Base-by-base conservation (phyloP, 2,329 filamentous ascomycete genomes). In the Dactylonectria estremocensis region DNA sequence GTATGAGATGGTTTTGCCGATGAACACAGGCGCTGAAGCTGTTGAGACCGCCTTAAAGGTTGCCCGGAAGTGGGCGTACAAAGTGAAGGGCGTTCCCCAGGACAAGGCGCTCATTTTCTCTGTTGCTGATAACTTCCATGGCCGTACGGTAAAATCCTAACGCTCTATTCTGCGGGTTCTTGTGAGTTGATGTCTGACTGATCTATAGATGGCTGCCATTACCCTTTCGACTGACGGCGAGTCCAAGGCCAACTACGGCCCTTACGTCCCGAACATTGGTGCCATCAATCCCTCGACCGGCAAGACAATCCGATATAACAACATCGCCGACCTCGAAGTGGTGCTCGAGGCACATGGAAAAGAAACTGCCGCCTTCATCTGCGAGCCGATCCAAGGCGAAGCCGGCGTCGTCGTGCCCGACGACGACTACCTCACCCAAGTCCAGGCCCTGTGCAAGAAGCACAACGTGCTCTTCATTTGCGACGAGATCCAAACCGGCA, bases 401-500 rank as follows among this genome's bases (percentile, higher is more conserved):
- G 96, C 96, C 1, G 96, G 96, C 69, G 97, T 99, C 55, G 93
- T 98, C 11, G 95, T 98, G 9, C 96, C 96, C 5, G 93, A 95
- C 73, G 93, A 95, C 55, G 91, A 92, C 82, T 99, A 99, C 83
- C 89, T 99, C 35, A 82, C 86, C 73, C 90, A 92, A 77, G 93
- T 95, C 46, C 89, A 94, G 65, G 92, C 89, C 22, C 90, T 98
- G 20, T 99, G 96, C 86, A 94, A 94, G 83, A 93, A 97, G 87
- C 90, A 98, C 87, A 97, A 98, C 71, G 95, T 97, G 37, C 90
- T 99, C 50, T 85, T 99, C 78, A 98, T 99, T 81, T 97, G 94
- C 81, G 96, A 99, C 80, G 96, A 99, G 87, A 98, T 98, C 77
- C 96, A 98, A 84, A 99, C 96, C 4, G 95, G 95, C 72, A 97